Base-by-base conservation (phyloP, 2,329 filamentous ascomycete genomes). In the Venturia nashicola region DNA sequence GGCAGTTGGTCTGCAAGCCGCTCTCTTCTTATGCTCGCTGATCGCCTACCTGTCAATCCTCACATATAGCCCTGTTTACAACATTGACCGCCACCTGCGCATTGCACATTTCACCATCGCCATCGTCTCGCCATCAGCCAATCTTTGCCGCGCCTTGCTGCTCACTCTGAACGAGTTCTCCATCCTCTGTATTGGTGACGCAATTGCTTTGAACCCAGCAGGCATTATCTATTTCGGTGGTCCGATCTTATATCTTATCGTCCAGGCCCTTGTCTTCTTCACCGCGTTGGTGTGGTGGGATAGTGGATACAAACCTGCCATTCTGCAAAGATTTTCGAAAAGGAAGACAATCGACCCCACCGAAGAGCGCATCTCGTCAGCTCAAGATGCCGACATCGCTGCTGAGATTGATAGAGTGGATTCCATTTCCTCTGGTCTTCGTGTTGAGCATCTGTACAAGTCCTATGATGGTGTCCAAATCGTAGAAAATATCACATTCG, bases 401-500 rank as follows among this genome's bases (percentile, higher is more conserved):
- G 79, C 83, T 36, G 89, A 94, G 72, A 77, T 87, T 5, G 74
- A 76, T 4, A 82, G 88, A 51, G 83, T 90, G 34, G 80, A 78
- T 61, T 80, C 80, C 8, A 75, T 18, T 18, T 46, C 78, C 32
- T 86, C 91, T 68, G 89, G 89, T 18, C 83, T 97, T 18, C 84
- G 87, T n/a, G 89, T 95, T 5, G 75, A 89, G 54, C 85, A 95
- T 72, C 77, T 96, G 1, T 90, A 86, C 40, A 97, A 96, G 74
- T 80, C 83, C 0, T 97, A 96, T 68, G 65, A 81, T 66, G 87
- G 88, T 68, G 85, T 86, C 3, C 72, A 73, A 0, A 92, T 90
- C 3, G 91, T 97, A n/a, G 87, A 96, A 69, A 89, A 96, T 69
- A 84, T 95, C 51, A 90, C 88, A 0, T 96, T 97, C 70, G 87